Conservation (phyloP, 306 rosid genomes). For the Pterocarpus macrocarpus region DNA sequence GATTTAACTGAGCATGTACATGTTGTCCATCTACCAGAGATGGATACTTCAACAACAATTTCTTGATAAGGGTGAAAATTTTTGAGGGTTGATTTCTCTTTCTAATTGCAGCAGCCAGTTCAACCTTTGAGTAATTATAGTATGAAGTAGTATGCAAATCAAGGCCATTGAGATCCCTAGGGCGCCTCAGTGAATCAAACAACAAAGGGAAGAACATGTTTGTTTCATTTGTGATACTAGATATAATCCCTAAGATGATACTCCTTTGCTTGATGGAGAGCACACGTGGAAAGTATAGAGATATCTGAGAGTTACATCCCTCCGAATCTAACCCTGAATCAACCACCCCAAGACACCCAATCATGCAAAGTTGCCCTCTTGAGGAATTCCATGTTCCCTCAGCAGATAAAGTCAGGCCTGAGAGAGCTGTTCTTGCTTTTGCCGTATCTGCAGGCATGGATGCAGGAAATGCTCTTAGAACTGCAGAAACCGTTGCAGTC, state of each 20-base stretch:
- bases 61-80: constrained; percentile 14
- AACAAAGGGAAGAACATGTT: constrained; percentile 16
- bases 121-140: constrained; percentile 38
- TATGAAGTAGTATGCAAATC: constrained; percentile 15
- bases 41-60: constrained; percentile 37
- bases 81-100: constrained; percentile 24
- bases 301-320: constrained; percentile 17
- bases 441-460: constrained; percentile 2
- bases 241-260: constrained; percentile 22
- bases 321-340: constrained; percentile 9
- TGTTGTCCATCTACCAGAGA: constrained; percentile 14
- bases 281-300: neutral
- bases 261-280: constrained; percentile 37
- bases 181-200: constrained; percentile 2
- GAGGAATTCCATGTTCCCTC: constrained; percentile 41
- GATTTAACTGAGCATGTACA: neutral
- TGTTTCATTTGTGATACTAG: constrained; percentile 12
- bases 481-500: constrained; percentile 26
- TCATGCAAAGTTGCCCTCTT: constrained; percentile 39
- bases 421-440: constrained; percentile 22
- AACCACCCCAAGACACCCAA: constrained; percentile 26
- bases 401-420: constrained; percentile 18
- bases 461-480: constrained; percentile 18
- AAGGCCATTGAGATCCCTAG: neutral
- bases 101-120: constrained; percentile 10